Percentiles rank a stretch among this genome's conserved stretches.
These are phyloP conservation scores for Brachypodium distachyon DNA, from an alignment of 202 grass and related monocot genomes.

Conservation along the genomic window DNA sequence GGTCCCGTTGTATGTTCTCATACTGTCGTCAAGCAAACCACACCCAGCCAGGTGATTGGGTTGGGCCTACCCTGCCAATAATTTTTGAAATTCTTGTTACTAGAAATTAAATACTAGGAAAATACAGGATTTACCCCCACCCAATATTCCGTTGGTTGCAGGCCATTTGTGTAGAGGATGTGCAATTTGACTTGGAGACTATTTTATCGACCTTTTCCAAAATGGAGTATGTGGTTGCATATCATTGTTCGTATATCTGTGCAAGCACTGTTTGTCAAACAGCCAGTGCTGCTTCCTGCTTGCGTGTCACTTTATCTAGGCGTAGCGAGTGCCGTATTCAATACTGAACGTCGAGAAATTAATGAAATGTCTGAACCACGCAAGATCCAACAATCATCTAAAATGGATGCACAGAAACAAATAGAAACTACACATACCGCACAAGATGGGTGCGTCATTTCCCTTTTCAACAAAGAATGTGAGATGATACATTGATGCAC, in stretches of 20 bases:
- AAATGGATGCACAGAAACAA: neutral
- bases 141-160: too few species aligned
- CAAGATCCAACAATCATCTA: neutral
- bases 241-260: too few species aligned
- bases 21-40: neutral
- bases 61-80: too few species aligned
- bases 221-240: too few species aligned
- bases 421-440: constrained; percentile 8
- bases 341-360: neutral
- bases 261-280: neutral
- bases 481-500: constrained; percentile 31
- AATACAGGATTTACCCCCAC: too few species aligned
- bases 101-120: too few species aligned
- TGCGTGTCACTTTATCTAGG: too few species aligned
- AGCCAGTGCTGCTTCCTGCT: neutral
- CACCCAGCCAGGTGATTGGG: too few species aligned
- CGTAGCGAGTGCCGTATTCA: neutral
- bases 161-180: neutral
- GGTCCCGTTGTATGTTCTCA: neutral
- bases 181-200: neutral
- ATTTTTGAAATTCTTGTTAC: too few species aligned
- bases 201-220: too few species aligned
- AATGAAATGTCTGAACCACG: neutral
- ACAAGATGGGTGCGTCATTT: constrained; percentile 14
- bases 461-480: constrained; percentile 38